phyloP scores from a whole-genome alignment of 805 yeast species.

The Yamadazyma tumulicola region DNA sequence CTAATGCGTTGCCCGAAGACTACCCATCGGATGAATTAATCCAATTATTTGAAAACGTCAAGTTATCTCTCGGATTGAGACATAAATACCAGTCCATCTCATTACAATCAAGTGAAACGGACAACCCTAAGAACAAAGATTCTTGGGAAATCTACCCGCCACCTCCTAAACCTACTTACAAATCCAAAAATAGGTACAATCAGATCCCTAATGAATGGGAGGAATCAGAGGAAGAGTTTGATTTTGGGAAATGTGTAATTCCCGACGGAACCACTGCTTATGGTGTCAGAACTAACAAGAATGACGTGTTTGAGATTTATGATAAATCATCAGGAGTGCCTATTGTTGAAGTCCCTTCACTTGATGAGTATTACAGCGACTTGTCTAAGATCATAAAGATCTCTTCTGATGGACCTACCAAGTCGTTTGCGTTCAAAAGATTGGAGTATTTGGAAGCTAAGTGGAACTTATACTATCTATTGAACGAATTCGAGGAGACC shows the following conservation, averaged over 20 bases:
- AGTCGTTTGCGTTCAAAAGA: constrained; percentile 92
- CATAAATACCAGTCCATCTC: constrained; percentile 71
- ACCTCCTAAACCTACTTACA: constrained; percentile 84
- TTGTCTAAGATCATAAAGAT: constrained; percentile 67
- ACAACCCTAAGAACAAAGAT: constrained; percentile 78
- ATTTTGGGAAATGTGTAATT: constrained; percentile 51
- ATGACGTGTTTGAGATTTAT: constrained; percentile 68
- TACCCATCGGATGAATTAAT: constrained; percentile 67
- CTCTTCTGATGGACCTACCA: constrained; percentile 93
- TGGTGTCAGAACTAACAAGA: constrained; percentile 48
- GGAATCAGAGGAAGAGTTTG: constrained; percentile 51
- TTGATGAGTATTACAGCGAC: constrained; percentile 83
- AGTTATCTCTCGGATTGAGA: constrained; percentile 67
- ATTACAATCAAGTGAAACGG: constrained; percentile 58
- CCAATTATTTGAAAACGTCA: constrained; percentile 58
- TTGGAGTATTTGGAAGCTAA: constrained; percentile 92
- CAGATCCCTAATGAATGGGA: constrained; percentile 34
- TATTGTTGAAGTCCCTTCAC: constrained; percentile 67
- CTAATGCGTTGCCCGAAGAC: constrained; percentile 36
- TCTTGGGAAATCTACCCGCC: constrained; percentile 85
- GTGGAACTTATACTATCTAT: constrained; percentile 85
- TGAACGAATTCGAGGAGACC: constrained; percentile 91
- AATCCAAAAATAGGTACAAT: constrained; percentile 56
- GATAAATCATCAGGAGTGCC: constrained; percentile 21
- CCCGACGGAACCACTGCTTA: constrained; percentile 46